Evolutionary conservation across 1,284 basidiomycete species (phyloP).

Genomic region (Boletus sp.): DNA sequence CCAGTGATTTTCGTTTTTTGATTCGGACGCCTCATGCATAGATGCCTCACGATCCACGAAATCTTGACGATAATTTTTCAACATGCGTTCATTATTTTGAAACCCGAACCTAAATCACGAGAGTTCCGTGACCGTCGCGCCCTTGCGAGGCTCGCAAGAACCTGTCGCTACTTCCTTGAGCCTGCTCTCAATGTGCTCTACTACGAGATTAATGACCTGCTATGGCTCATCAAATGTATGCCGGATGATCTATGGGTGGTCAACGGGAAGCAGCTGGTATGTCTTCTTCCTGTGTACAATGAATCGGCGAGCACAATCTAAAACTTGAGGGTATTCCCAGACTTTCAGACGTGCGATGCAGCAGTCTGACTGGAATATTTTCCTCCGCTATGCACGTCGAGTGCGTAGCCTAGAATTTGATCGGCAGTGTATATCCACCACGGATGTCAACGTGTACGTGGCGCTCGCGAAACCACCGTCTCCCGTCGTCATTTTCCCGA

Average conservation of each 20-base stretch:
- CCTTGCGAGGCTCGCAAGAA: conserved; percentile 32
- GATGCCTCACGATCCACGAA: conserved; percentile 32
- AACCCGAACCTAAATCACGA: conserved; percentile 28
- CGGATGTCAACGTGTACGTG: conserved; percentile 22
- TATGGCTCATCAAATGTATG: conserved; percentile 33
- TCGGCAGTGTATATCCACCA: conserved; percentile 25
- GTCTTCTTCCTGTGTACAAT: background rate
- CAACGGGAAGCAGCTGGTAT: conserved; percentile 30
- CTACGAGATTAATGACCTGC: conserved; percentile 32
- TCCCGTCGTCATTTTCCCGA: conserved; percentile 21
- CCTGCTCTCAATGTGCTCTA: conserved; percentile 33
- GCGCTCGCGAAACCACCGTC: conserved; percentile 17
- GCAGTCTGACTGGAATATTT: conserved; percentile 28
- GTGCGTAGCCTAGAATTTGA: conserved; percentile 31
- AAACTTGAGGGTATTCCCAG: conserved; percentile 11
- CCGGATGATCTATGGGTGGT: conserved; percentile 32
- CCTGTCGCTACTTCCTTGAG: conserved; percentile 30
- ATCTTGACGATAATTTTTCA: conserved; percentile 31
- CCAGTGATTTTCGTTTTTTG: conserved; percentile 19
- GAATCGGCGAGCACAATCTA: conserved; percentile 5
- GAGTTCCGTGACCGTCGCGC: conserved; percentile 28
- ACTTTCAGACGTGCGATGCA: conserved; percentile 23
- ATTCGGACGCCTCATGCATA: conserved; percentile 26
- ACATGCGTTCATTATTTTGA: conserved; percentile 29
- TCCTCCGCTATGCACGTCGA: conserved; percentile 28